These are phyloP conservation scores for Apophysomyces variabilis DNA, from an alignment of 371 early-diverging fungal genomes.

Conservation along the genomic window DNA sequence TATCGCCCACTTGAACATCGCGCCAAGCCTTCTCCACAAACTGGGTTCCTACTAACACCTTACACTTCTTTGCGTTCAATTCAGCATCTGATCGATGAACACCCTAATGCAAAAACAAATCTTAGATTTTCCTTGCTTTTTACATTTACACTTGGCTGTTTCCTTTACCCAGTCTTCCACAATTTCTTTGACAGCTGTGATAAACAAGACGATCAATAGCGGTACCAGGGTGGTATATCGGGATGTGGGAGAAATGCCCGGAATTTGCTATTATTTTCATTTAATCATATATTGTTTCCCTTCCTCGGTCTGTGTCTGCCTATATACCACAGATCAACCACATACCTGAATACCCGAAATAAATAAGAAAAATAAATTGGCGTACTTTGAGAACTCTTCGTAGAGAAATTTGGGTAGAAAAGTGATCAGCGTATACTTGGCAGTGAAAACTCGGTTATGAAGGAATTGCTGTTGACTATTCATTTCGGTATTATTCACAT, in stretches of 20 bases:
- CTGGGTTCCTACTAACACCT: constrained; percentile 64
- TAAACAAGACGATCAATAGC: constrained; percentile 85
- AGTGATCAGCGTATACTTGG: constrained; percentile 88
- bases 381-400: constrained; percentile 94
- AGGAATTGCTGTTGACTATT: constrained; percentile 80
- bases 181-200: constrained; percentile 96
- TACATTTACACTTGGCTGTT: neutral
- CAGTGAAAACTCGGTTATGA: constrained; percentile 86
- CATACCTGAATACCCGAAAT: constrained; percentile 85
- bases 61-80: constrained; percentile 72
- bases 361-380: constrained; percentile 95
- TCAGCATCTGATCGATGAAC: constrained; percentile 83
- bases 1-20: constrained; percentile 89
- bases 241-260: constrained; percentile 84
- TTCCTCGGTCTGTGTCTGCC: constrained; percentile 15
- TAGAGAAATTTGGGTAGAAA: constrained; percentile 93
- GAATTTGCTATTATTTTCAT: constrained; percentile 70
- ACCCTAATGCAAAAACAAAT: constrained; percentile 51
- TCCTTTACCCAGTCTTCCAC: constrained; percentile 86
- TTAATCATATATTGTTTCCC: neutral
- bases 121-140: constrained; percentile 3
- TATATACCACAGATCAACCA: no score
- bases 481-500: constrained; percentile 80
- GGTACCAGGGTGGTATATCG: constrained; percentile 93
- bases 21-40: constrained; percentile 78